Evolutionary conservation across 495 filamentous ascomycete genomes (phyloP), one percentile per base, ranked within the genome.

Genomic region (Pyronema omphalodes): DNA sequence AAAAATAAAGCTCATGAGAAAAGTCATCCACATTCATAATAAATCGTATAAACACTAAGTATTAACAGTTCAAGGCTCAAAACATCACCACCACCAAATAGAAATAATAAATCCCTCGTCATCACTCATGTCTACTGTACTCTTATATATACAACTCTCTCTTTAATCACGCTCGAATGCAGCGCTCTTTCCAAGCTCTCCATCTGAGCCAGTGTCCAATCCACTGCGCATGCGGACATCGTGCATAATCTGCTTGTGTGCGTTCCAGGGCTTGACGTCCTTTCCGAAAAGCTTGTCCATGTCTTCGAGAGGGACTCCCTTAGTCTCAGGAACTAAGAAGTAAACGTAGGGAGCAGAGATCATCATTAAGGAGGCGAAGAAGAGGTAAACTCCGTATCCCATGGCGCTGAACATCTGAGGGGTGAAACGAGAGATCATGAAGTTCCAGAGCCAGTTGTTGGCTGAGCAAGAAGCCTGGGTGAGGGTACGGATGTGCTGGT

Each of bases 261-360:
- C 79, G 45, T 67, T 73, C 60, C 69, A 67, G 7, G 79, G 78
- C 66, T 55, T 65, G 56, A 65, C 58, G 19, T 64, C 64, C 37
- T 63, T 67, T 61, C 74, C 72, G 49, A 81, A 81, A 34, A 80
- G 62, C 14, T 68, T 68, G 59, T 80, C 79, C 53, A 81, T 82
- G 58, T 82, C 77, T 64, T 83, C 79, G 6, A 83, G 70, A 29
- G 75, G 63, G 14, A 84, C 70, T 41, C 80, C 67, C 69, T 84
- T 85, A 1, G 81, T 86, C 70, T 86, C 82, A 0, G 81, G 82
- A 35, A 87, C 75, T 54, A 80, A 79, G 69, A 82, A 84, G 70
- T 70, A 85, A 40, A 86, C 75, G 56, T 86, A 88, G n/a, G 71
- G 68, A 1, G 79, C 79, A 19, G 79, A 69, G n/a, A 77, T 53